Conservation (phyloP, 164 flowering plant species). For the Vitis rupestris region DNA sequence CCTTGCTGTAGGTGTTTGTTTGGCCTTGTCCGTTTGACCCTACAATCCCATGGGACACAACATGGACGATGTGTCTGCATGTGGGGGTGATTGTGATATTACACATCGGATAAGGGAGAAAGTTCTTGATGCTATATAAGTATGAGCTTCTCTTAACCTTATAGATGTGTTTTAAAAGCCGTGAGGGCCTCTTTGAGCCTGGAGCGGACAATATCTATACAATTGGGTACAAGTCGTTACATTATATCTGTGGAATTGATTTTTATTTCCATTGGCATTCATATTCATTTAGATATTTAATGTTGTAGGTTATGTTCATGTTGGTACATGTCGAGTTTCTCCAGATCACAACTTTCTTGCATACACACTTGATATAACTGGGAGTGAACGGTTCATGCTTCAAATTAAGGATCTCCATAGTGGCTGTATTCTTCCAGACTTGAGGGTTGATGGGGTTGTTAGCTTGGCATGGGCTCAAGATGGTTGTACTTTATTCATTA, state of each 20-base stretch:
- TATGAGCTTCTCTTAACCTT: too few relatives aligned
- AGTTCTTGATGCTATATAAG: too few relatives aligned
- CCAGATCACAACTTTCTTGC: slow-evolving; percentile 92
- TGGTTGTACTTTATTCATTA: slow-evolving; percentile 61
- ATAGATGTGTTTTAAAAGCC: too few relatives aligned
- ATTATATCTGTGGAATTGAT: background rate
- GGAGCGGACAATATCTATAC: too few relatives aligned
- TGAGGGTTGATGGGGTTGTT: slow-evolving; percentile 62
- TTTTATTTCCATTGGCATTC: background rate
- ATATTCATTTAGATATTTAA: background rate
- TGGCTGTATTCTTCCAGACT: slow-evolving; percentile 38
- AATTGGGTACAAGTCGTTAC: too few relatives aligned
- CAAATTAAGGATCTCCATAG: slow-evolving; percentile 69
- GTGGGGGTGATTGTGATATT: too few relatives aligned
- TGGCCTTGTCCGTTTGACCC: too few relatives aligned
- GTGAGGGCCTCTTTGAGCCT: too few relatives aligned
- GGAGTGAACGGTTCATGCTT: slow-evolving; percentile 65
- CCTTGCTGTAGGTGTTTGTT: too few relatives aligned
- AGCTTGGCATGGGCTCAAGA: slow-evolving; percentile 94
- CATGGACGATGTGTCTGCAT: too few relatives aligned
- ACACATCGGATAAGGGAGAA: too few relatives aligned
- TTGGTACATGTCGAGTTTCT: slow-evolving; percentile 84
- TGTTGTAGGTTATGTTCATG: slow-evolving; percentile 82
- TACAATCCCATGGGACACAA: too few relatives aligned
- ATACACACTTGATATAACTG: slow-evolving; percentile 76